Conservation (phyloP, 805 yeast species). For the Sungouiella thailandica region DNA sequence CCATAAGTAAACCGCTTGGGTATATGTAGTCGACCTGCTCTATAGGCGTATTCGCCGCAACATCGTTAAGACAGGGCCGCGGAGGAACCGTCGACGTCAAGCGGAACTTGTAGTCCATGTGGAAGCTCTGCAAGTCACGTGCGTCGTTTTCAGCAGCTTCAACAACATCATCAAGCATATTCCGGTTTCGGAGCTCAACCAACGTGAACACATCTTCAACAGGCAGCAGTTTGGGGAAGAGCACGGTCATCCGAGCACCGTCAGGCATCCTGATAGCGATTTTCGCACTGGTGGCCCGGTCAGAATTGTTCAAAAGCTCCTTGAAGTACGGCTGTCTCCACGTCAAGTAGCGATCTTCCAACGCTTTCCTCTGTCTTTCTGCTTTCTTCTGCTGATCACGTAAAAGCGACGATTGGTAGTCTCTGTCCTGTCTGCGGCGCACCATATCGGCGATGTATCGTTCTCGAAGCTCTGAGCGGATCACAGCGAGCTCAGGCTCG, state of each 20-base stretch:
- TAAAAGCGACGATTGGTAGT: slow-evolving; percentile 65
- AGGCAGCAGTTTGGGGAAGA: slow-evolving; percentile 25
- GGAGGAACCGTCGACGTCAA: slow-evolving; percentile 38
- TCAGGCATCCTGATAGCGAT: slow-evolving; percentile 64
- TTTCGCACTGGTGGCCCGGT: slow-evolving; percentile 38
- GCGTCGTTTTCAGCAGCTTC: slow-evolving; percentile 16
- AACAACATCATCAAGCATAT: slow-evolving; percentile 29
- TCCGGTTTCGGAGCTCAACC: slow-evolving; percentile 34
- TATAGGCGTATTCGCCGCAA: slow-evolving; percentile 33
- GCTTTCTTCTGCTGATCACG: slow-evolving; percentile 54
- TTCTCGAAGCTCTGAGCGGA: slow-evolving; percentile 62
- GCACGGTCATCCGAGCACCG: slow-evolving; percentile 51
- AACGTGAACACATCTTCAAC: slow-evolving; percentile 31
- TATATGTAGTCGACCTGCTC: slow-evolving; percentile 55
- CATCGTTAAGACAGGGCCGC: slow-evolving; percentile 24
- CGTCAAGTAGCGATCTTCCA: slow-evolving; percentile 35
- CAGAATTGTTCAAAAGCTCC: slow-evolving; percentile 16
- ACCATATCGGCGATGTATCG: slow-evolving; percentile 52
- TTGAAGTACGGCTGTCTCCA: slow-evolving; percentile 26
- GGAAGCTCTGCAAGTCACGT: slow-evolving; percentile 17
- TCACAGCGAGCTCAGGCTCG: slow-evolving; percentile 53
- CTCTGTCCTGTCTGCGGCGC: slow-evolving; percentile 69
- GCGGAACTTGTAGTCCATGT: slow-evolving; percentile 25
- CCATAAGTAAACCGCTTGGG: slow-evolving; percentile 51
- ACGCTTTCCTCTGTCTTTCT: slow-evolving; percentile 20